Conservation (phyloP, 495 filamentous ascomycete genomes). For the Talaromyces wortmannii region DNA sequence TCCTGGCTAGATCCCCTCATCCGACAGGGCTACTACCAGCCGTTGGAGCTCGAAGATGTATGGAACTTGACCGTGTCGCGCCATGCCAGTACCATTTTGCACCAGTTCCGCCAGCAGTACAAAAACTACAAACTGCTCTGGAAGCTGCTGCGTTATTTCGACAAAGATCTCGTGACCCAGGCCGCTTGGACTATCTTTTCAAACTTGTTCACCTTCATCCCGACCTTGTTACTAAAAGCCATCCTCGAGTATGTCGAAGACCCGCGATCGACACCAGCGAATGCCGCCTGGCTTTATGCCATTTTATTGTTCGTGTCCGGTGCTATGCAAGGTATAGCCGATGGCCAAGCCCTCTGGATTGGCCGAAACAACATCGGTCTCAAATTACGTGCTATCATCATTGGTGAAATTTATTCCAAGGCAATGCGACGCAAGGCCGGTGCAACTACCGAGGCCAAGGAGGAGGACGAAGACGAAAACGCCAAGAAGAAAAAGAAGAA, state of each 20-base stretch:
- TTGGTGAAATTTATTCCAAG: conserved; percentile 97
- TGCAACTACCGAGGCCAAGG: conserved; percentile 54
- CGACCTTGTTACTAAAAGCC: conserved; percentile 81
- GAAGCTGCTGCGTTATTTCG: conserved; percentile 82
- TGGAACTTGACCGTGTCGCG: conserved; percentile 89
- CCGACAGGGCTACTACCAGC: conserved; percentile 82
- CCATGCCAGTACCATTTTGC: conserved; percentile 72
- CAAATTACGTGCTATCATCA: conserved; percentile 84
- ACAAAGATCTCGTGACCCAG: conserved; percentile 67
- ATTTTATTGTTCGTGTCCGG: conserved; percentile 80
- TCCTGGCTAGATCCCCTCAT: conserved; percentile 87
- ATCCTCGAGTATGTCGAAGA: conserved; percentile 92
- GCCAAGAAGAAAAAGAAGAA: conserved; percentile 48
- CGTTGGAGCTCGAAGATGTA: conserved; percentile 73
- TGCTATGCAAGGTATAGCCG: conserved; percentile 66
- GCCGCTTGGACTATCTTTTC: conserved; percentile 70
- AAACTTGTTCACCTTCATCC: conserved; percentile 79
- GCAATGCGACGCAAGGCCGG: conserved; percentile 87
- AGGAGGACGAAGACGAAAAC: conserved; percentile 30
- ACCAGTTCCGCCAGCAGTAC: conserved; percentile 76
- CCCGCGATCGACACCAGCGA: conserved; percentile 68
- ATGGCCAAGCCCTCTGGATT: conserved; percentile 86
- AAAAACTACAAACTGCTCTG: conserved; percentile 76
- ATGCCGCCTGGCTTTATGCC: conserved; percentile 95
- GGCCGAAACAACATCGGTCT: conserved; percentile 86